Evolutionary conservation across 495 filamentous ascomycete genomes (phyloP).

Genomic region (Oidiodendron maius): DNA sequence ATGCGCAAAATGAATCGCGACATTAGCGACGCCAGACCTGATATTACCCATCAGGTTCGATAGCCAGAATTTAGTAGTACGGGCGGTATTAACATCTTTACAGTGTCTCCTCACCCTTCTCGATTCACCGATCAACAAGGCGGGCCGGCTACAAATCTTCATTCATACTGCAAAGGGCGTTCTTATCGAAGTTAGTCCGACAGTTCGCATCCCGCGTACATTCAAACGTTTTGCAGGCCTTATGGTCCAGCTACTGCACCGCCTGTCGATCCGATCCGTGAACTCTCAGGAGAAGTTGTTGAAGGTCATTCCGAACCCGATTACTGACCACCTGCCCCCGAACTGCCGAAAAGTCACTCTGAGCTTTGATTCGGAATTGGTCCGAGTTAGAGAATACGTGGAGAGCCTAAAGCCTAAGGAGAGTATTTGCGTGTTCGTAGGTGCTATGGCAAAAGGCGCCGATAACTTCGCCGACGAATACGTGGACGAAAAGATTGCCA

Average conservation of each 20-base stretch:
- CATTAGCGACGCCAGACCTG: conserved; percentile 93
- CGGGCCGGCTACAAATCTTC: conserved; percentile 94
- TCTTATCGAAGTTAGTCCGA: conserved; percentile 93
- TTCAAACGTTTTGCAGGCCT: conserved; percentile 98
- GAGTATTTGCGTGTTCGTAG: conserved; percentile 95
- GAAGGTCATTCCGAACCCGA: conserved; percentile 95
- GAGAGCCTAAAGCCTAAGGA: conserved; percentile 70
- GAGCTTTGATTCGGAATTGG: conserved; percentile 82
- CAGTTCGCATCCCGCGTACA: conserved; percentile 92
- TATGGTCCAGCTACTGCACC: conserved; percentile 98
- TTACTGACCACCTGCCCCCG: conserved; percentile 91
- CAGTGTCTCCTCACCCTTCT: conserved; percentile 96
- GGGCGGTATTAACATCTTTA: conserved; percentile 5
- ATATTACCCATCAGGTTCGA: conserved; percentile 95
- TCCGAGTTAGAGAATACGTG: conserved; percentile 84
- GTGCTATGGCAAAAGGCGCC: conserved; percentile 93
- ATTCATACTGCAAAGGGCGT: conserved; percentile 96
- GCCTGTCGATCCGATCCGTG: conserved; percentile 89
- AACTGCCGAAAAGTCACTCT: conserved; percentile 97
- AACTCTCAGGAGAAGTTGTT: conserved; percentile 95
- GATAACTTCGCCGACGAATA: conserved; percentile 93
- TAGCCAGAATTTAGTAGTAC: conserved; percentile 20
- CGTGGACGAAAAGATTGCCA: conserved; percentile 95
- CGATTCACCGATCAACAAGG: conserved; percentile 97
- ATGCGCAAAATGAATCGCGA: conserved; percentile 99